These are phyloP conservation scores for Fusarium sp. DNA, from an alignment of 2,329 filamentous ascomycete genomes.

Conservation along the genomic window DNA sequence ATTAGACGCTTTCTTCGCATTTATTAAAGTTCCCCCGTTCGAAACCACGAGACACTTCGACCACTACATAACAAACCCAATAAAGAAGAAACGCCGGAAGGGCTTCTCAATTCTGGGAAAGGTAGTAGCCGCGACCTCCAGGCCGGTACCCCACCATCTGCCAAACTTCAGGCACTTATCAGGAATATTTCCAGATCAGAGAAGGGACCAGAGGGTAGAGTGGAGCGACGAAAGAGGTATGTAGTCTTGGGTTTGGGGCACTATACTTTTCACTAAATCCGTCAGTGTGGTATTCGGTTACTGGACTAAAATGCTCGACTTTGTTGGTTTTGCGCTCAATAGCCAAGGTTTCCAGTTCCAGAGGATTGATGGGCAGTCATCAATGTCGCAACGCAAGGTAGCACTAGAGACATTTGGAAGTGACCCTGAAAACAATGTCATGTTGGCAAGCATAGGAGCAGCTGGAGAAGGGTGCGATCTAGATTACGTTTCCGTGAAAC, in stretches of 20 bases:
- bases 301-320: not conserved
- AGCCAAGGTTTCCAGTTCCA: not conserved
- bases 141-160: not conserved
- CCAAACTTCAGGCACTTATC: not conserved
- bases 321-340: not conserved
- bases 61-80: not conserved
- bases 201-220: not conserved
- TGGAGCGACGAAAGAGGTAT: not conserved
- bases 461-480: not conserved
- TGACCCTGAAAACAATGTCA: not conserved
- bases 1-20: not conserved
- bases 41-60: not conserved
- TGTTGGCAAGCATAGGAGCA: slow-evolving; percentile 1
- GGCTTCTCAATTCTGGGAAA: not conserved
- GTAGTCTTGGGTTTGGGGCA: not conserved
- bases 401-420: not conserved
- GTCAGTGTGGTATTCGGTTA: not conserved
- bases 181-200: not conserved
- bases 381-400: not conserved
- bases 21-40: not conserved
- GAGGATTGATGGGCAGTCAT: not conserved
- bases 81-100: not conserved
- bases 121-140: not conserved
- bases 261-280: not conserved
- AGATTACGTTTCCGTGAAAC: too few relatives aligned